Evolutionary conservation across 2,329 filamentous ascomycete genomes (phyloP), one percentile per base, ranked within the genome.

Genomic region (Hortaea sp.): DNA sequence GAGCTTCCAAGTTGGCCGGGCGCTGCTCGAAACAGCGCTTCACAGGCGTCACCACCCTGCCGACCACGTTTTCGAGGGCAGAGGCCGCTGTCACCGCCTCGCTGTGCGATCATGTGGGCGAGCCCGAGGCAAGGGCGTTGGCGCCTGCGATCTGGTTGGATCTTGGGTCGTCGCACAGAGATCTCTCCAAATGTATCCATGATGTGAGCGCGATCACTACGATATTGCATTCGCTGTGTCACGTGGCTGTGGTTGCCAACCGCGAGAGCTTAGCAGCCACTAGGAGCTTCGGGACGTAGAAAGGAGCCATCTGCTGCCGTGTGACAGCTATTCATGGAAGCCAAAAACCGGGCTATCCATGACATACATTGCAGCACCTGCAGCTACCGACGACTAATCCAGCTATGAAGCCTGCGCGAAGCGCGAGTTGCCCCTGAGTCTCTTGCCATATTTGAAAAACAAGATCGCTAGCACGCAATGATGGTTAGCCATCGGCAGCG

Each of bases 391-490:
- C 48, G 43, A 53, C 49, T 44, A 30, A 46, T 54, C 41, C 13
- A 49, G 50, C 54, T 55, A 57, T 42, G 39, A 53, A 29, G 49
- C 51, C 43, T 68, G 65, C 51, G 70, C 72, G 59, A 70, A 74
- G 42, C 68, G 65, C 57, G 69, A 72, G 41, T 58, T 65, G 46
- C 64, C 66, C 65, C 72, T 68, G 60, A 74, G 65, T 52, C 63
- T 58, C 62, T 70, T 70, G 55, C 72, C 72, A 56, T 66, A 71
- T 57, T 61, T 68, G 64, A 70, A 74, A 62, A 74, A 73, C 43
- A 74, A 54, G 51, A 69, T 68, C 66, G 66, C 57, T 62, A 48
- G 40, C 40, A 32, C 37, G 37, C 37, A 10, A 39, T 39, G 37
- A 39, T 42, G 6, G 20, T 27, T 44, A 28, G n/a, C 29, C 42